phyloP scores from a whole-genome alignment of 2,329 filamentous ascomycete genomes.

The Fusarium nisikadoi region DNA sequence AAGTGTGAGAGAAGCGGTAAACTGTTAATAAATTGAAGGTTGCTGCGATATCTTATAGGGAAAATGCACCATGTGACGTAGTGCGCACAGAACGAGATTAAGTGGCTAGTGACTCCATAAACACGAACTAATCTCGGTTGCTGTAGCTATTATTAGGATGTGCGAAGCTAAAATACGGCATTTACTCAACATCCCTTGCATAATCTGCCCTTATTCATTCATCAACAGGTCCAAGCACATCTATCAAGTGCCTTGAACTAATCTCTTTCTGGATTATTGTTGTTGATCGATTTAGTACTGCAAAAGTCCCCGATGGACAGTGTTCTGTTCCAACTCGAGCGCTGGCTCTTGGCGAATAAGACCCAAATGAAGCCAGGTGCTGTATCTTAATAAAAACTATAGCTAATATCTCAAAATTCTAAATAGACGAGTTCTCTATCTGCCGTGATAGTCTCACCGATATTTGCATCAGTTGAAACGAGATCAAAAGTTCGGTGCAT shows the following conservation, averaged over 20 bases:
- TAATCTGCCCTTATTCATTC: fast-evolving
- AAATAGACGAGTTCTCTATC: too few relatives aligned
- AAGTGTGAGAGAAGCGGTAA: neutral
- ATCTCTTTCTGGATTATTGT: neutral
- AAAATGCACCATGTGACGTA: neutral
- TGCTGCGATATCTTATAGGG: neutral
- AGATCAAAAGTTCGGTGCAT: neutral
- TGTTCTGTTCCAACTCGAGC: fast-evolving
- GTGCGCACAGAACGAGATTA: neutral
- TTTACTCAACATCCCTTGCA: neutral
- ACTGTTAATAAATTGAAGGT: neutral
- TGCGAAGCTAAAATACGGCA: neutral
- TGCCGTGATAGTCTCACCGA: fast-evolving
- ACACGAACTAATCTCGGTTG: slow-evolving; percentile 22
- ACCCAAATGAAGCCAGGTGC: fast-evolving
- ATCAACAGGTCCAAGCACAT: neutral
- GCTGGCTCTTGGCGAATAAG: fast-evolving
- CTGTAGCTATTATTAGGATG: neutral
- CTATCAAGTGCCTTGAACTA: neutral
- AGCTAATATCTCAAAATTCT: fast-evolving
- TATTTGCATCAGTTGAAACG: neutral
- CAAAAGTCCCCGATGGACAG: neutral
- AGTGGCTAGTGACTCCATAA: neutral
- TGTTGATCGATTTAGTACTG: too few relatives aligned
- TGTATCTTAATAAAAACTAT: fast-evolving